phyloP scores from a whole-genome alignment of 306 rosid species.

The Vachellia collinsii region DNA sequence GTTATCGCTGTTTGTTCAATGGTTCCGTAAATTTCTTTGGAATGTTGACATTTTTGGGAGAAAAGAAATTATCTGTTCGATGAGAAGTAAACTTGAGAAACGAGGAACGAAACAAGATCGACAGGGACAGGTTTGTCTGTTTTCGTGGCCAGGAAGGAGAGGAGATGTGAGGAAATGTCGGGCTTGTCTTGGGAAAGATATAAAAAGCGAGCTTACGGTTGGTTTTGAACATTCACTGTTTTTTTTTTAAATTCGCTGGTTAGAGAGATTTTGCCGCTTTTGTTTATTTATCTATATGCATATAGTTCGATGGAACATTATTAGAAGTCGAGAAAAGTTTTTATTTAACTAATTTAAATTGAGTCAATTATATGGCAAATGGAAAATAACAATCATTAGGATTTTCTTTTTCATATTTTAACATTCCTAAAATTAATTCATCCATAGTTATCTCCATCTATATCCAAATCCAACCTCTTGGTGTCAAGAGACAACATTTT shows the following conservation, averaged over 20 bases:
- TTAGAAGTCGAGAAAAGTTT: background rate
- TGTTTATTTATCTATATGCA: background rate
- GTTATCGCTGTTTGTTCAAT: background rate
- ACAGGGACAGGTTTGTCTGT: background rate
- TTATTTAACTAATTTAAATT: background rate
- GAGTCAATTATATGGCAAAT: no score
- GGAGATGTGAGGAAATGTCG: constrained; percentile 42
- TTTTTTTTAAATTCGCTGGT: background rate
- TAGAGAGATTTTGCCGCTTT: background rate
- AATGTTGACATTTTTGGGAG: constrained; percentile 52
- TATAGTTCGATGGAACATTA: background rate
- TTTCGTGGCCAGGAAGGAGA: constrained; percentile 44
- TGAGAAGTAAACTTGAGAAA: constrained; percentile 28
- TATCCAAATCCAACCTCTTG: no score
- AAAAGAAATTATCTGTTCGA: background rate
- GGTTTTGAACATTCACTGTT: constrained; percentile 12
- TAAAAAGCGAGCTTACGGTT: constrained; percentile 36
- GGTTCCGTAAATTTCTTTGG: background rate
- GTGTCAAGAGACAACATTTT: no score
- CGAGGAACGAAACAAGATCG: constrained; percentile 34
- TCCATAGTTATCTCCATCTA: no score
- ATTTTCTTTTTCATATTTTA: no score
- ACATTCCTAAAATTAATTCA: no score
- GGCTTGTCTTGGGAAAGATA: constrained; percentile 18
- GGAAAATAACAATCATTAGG: no score